phyloP scores from a whole-genome alignment of 805 yeast species.

The Candida corydali region DNA sequence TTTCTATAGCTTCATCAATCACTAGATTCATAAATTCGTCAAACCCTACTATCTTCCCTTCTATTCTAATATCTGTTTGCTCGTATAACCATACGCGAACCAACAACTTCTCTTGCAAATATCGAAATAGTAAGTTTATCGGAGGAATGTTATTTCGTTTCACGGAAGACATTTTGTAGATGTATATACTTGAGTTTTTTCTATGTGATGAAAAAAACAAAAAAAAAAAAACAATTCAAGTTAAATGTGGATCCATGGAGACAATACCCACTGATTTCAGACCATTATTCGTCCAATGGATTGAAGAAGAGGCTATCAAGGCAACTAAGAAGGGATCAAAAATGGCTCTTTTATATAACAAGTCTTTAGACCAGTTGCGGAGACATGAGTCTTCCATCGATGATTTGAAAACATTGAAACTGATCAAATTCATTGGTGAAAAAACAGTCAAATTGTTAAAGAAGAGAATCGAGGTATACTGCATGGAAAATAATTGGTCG shows the following conservation, averaged over 20 bases:
- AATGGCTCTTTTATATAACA: constrained; percentile 46
- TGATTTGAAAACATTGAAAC: constrained; percentile 55
- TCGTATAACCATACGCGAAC: constrained; percentile 91
- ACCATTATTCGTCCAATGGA: constrained; percentile 52
- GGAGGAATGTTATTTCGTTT: constrained; percentile 69
- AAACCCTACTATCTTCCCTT: constrained; percentile 85
- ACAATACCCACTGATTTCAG: constrained; percentile 1
- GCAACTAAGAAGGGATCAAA: constrained; percentile 50
- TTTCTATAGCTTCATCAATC: constrained; percentile 59
- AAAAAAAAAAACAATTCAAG: no score
- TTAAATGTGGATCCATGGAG: background rate
- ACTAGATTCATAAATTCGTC: constrained; percentile 94
- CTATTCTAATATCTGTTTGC: constrained; percentile 70
- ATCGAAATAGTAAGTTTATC: constrained; percentile 83
- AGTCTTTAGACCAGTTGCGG: constrained; percentile 53
- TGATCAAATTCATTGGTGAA: constrained; percentile 69
- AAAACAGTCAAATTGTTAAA: constrained; percentile 54
- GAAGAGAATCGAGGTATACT: constrained; percentile 46
- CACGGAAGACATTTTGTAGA: constrained; percentile 6
- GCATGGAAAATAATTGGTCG: constrained; percentile 47
- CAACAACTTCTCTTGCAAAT: constrained; percentile 71
- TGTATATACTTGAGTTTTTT: constrained; percentile 1
- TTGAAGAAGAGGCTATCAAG: constrained; percentile 47
- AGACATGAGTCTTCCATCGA: constrained; percentile 41
- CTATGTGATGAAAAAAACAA: background rate